Percentiles rank a stretch among this genome's conserved stretches.
Evolutionary conservation across 305 asterid genomes (phyloP).

Genomic region (Fraxinus greggii): DNA sequence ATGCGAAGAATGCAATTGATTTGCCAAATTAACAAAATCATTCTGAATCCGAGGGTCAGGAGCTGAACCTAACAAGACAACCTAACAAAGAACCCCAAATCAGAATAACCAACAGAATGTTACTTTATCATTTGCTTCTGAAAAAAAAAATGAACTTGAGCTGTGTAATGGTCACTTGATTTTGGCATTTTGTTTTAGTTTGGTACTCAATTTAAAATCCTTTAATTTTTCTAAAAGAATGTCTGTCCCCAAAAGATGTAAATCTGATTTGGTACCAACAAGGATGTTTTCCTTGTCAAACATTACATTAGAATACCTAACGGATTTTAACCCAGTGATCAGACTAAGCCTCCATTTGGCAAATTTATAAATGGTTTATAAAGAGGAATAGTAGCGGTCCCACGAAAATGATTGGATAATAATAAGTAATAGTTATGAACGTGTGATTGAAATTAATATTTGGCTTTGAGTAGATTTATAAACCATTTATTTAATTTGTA

Average conservation of each 20-base stretch:
- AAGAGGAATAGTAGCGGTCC: background rate
- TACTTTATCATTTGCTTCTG: conserved; percentile 3
- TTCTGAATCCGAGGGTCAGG: conserved; percentile 94
- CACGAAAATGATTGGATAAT: background rate
- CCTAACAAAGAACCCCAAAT: conserved; percentile 45
- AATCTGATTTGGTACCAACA: background rate
- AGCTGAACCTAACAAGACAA: conserved; percentile 94
- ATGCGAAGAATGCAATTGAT: conserved; percentile 74
- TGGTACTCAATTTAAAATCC: background rate
- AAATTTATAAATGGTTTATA: background rate
- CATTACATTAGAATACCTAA: background rate
- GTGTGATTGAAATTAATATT: background rate
- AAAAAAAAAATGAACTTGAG: background rate
- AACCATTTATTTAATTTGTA: background rate
- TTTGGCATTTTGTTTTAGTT: background rate
- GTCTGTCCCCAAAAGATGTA: background rate
- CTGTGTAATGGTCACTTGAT: background rate
- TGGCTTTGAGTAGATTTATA: background rate
- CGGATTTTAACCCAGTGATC: background rate
- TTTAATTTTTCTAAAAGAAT: background rate
- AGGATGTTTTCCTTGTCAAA: background rate
- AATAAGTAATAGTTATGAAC: background rate
- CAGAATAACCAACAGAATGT: conserved; percentile 23
- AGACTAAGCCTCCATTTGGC: background rate
- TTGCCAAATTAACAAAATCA: conserved; percentile 85